Percentiles rank a stretch among this genome's conserved stretches.
These are phyloP conservation scores for Penicillium psychrosexuale DNA, from an alignment of 2,329 filamentous ascomycete genomes.

Conservation along the genomic window DNA sequence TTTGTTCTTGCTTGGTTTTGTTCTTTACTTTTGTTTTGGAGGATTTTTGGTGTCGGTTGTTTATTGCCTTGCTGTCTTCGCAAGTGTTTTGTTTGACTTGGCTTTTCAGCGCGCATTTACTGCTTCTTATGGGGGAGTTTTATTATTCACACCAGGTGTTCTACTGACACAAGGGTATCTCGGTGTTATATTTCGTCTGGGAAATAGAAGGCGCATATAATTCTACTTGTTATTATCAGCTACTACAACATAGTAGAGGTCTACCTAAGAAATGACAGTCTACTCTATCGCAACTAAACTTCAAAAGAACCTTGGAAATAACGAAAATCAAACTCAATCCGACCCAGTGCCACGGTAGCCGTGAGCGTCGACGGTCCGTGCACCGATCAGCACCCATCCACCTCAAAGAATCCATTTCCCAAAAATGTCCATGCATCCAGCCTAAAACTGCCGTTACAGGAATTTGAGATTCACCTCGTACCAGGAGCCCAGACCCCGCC, in stretches of 20 bases:
- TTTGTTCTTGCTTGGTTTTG: background rate
- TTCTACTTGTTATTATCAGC: background rate
- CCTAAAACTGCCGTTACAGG: background rate
- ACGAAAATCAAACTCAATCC: background rate
- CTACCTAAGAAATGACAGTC: background rate
- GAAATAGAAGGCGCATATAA: conserved; percentile 8
- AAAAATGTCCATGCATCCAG: background rate
- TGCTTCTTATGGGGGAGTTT: conserved; percentile 1
- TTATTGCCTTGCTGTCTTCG: background rate
- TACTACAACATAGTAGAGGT: background rate
- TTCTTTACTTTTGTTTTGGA: background rate
- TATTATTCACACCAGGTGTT: background rate
- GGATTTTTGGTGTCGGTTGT: background rate
- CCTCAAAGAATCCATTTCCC: background rate
- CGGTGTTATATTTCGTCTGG: conserved; percentile 4
- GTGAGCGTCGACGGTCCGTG: conserved; percentile 10
- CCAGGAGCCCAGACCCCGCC: background rate
- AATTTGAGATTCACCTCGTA: too few species aligned
- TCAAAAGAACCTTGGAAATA: background rate
- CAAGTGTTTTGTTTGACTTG: conserved; percentile 11
- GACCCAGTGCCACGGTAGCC: background rate
- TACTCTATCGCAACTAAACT: background rate
- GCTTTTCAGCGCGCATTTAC: conserved; percentile 19
- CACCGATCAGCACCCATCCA: conserved; percentile 9
- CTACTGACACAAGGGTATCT: background rate